phyloP scores from a whole-genome alignment of 176 grass and related monocot species.

The Rhynchospora breviuscula region DNA sequence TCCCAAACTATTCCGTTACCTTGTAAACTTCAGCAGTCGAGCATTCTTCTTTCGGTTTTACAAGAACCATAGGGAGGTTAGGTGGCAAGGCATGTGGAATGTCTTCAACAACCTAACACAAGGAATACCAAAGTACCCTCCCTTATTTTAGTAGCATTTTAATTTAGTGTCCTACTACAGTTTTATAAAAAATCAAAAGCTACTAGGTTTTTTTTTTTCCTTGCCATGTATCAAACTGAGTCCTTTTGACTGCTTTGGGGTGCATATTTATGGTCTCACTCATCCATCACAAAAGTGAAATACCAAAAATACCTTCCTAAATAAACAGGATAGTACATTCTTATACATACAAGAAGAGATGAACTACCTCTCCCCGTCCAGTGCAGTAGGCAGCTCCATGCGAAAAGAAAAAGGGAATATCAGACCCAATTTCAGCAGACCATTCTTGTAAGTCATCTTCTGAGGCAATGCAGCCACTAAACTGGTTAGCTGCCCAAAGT shows the following conservation, averaged over 20 bases:
- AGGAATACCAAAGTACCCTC: not conserved
- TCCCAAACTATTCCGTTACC: slow-evolving; percentile 32
- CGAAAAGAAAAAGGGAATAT: slow-evolving; percentile 97
- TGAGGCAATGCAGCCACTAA: slow-evolving; percentile 82
- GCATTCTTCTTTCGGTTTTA: slow-evolving; percentile 94
- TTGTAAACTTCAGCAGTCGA: slow-evolving; percentile 96
- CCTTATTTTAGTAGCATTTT: not conserved
- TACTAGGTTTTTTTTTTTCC: not conserved
- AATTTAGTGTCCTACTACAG: not conserved
- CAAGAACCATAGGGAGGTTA: slow-evolving; percentile 75
- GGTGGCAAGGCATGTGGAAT: slow-evolving; percentile 43
- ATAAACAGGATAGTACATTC: not conserved
- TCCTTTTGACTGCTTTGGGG: not conserved
- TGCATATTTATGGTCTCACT: not conserved
- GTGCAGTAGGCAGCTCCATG: slow-evolving; percentile 90
- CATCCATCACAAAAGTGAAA: not conserved
- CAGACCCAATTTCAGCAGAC: slow-evolving; percentile 98
- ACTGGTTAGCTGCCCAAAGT: slow-evolving; percentile 97
- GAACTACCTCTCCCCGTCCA: slow-evolving; percentile 81
- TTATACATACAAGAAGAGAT: not conserved
- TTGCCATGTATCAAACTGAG: not conserved
- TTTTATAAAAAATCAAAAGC: not conserved
- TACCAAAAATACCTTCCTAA: slow-evolving; percentile 1
- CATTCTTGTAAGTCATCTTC: slow-evolving; percentile 95
- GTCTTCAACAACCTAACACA: slow-evolving; percentile 72